Conservation (phyloP, 495 filamentous ascomycete species). For the Lophium mytilinum region DNA sequence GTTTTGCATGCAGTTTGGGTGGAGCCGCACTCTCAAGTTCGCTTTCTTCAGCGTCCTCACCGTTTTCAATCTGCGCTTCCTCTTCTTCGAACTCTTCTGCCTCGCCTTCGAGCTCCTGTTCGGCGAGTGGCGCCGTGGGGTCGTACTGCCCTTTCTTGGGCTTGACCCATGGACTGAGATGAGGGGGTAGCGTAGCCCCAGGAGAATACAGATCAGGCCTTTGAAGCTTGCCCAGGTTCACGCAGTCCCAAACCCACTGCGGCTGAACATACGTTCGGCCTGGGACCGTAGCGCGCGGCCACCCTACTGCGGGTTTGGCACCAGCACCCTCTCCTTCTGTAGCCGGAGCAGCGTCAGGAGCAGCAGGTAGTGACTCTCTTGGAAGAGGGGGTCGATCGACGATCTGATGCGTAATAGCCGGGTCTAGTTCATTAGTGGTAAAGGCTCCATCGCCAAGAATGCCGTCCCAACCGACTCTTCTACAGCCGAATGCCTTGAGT, state of each 20-base stretch:
- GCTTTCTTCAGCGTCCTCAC: slow-evolving; percentile 34
- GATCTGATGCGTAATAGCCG: slow-evolving; percentile 89
- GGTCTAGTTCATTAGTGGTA: slow-evolving; percentile 78
- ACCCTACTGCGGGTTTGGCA: slow-evolving; percentile 17
- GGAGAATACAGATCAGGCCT: slow-evolving; percentile 83
- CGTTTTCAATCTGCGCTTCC: slow-evolving; percentile 47
- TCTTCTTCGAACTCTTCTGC: slow-evolving; percentile 62
- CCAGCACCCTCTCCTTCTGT: slow-evolving; percentile 39
- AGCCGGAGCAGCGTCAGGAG: slow-evolving; percentile 42
- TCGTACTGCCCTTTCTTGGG: slow-evolving; percentile 76
- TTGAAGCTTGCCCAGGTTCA: slow-evolving; percentile 83
- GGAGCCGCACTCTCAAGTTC: slow-evolving; percentile 37
- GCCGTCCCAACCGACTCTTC: slow-evolving; percentile 87
- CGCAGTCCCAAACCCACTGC: slow-evolving; percentile 96
- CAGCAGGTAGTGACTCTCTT: slow-evolving; percentile 48
- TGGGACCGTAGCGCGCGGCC: slow-evolving; percentile 61
- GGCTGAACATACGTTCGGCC: slow-evolving; percentile 89
- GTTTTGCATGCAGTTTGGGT: slow-evolving; percentile 23
- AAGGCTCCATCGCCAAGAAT: slow-evolving; percentile 86
- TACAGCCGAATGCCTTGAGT: slow-evolving; percentile 89
- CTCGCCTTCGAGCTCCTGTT: slow-evolving; percentile 73
- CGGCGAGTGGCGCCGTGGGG: slow-evolving; percentile 67
- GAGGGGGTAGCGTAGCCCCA: slow-evolving; percentile 80
- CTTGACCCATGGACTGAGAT: slow-evolving; percentile 95
- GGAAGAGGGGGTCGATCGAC: slow-evolving; percentile 79